These are phyloP conservation scores for Trichoderma sp. DNA, from an alignment of 2,329 filamentous ascomycete genomes.

Conservation along the genomic window DNA sequence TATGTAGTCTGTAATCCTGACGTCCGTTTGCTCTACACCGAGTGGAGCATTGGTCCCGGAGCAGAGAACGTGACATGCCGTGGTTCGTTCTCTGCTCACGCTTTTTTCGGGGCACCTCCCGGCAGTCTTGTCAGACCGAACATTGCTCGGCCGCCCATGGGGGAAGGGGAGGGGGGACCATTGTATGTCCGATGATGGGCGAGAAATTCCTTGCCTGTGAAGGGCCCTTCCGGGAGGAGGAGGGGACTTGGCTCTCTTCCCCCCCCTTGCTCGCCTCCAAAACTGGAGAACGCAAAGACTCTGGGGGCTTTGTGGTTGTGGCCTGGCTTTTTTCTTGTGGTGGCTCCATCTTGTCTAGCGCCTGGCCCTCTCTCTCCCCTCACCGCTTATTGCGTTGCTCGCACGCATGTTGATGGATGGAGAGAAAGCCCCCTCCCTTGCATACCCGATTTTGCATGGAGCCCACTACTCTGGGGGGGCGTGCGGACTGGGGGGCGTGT, in stretches of 20 bases:
- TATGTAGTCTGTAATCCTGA: conserved; percentile 14
- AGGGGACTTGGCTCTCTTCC: neutral
- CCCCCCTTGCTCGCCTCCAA: neutral
- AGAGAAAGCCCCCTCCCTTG: conserved; percentile 22
- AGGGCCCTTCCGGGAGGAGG: neutral
- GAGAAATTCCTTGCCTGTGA: neutral
- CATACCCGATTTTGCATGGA: conserved; percentile 22
- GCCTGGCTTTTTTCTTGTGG: conserved; percentile 6
- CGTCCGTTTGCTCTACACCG: conserved; percentile 12
- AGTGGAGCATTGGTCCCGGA: conserved; percentile 1
- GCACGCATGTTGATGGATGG: conserved; percentile 18
- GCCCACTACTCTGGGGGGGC: neutral
- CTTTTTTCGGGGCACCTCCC: neutral
- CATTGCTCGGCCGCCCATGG: conserved; percentile 4
- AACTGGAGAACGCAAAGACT: neutral
- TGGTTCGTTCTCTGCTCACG: conserved; percentile 1
- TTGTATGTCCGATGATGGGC: neutral
- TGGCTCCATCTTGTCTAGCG: conserved; percentile 16
- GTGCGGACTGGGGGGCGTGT: conserved; percentile 9
- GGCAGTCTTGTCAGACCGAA: conserved; percentile 6
- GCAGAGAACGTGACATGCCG: conserved; percentile 16
- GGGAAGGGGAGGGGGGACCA: too few species aligned
- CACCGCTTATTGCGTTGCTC: conserved; percentile 22
- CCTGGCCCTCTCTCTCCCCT: conserved; percentile 8
- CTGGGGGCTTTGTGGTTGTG: neutral